Evolutionary conservation across 1,284 basidiomycete species (phyloP).

Genomic region (Malassezia obtusa): DNA sequence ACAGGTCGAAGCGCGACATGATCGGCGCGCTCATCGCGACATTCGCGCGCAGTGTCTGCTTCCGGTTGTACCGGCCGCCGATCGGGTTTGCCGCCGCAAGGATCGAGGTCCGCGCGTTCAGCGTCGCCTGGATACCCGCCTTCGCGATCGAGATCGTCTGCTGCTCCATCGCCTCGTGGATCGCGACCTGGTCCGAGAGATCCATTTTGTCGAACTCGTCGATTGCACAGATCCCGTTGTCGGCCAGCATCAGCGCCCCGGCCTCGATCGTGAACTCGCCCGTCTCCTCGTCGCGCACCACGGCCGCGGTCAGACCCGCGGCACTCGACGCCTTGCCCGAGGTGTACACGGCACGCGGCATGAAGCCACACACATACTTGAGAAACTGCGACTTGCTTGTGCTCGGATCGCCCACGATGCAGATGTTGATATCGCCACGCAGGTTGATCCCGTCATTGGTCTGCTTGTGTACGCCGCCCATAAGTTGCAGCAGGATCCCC

Average conservation of each 20-base stretch:
- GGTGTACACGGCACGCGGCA: slow-evolving; percentile 95
- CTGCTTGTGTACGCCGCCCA: slow-evolving; percentile 99
- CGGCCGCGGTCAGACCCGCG: slow-evolving; percentile 94
- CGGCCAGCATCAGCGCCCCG: slow-evolving; percentile 87
- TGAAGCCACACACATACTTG: slow-evolving; percentile 98
- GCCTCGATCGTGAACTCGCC: slow-evolving; percentile 99
- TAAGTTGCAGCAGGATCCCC: slow-evolving; percentile 87
- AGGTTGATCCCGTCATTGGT: slow-evolving; percentile 92
- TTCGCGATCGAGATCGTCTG: slow-evolving; percentile 99
- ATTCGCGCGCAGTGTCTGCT: slow-evolving; percentile 84
- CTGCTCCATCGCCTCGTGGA: slow-evolving; percentile 99
- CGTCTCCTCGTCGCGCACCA: slow-evolving; percentile 96
- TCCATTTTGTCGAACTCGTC: slow-evolving; percentile 99
- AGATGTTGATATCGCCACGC: slow-evolving; percentile 95
- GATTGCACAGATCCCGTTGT: slow-evolving; percentile 98
- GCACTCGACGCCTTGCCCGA: slow-evolving; percentile 98
- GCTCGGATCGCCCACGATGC: slow-evolving; percentile 92
- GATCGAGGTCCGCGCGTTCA: slow-evolving; percentile 95
- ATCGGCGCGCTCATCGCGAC: slow-evolving; percentile 97
- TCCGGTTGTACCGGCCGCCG: slow-evolving; percentile 90
- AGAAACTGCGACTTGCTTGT: slow-evolving; percentile 97
- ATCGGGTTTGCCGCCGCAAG: slow-evolving; percentile 96
- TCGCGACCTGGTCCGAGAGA: slow-evolving; percentile 92
- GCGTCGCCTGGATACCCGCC: slow-evolving; percentile 94
- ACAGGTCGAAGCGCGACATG: slow-evolving; percentile 97